Evolutionary conservation across 306 rosid species (phyloP).

Genomic region (Cicer bijugum): DNA sequence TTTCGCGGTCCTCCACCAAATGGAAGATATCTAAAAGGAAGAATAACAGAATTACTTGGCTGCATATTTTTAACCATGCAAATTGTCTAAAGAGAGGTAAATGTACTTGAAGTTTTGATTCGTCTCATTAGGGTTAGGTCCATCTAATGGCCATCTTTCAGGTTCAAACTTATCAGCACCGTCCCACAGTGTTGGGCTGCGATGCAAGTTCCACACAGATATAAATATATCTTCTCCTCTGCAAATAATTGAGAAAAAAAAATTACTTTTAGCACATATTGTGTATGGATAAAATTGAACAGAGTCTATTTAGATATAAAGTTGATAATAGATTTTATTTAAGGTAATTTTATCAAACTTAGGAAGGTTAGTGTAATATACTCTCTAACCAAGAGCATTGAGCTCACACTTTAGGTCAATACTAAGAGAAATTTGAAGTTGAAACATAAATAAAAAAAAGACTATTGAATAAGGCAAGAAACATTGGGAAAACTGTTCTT

Average conservation of each 20-base stretch:
- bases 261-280: not conserved
- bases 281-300: slow-evolving; percentile 27
- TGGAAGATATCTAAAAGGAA: slow-evolving; percentile 77
- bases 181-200: slow-evolving; percentile 81
- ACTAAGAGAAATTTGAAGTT: slow-evolving; percentile 10
- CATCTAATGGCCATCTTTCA: slow-evolving; percentile 95
- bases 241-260: slow-evolving; percentile 40
- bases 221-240: slow-evolving; percentile 96
- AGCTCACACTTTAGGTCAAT: slow-evolving; percentile 18
- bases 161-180: slow-evolving; percentile 84
- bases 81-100: slow-evolving; percentile 18
- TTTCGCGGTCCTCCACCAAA: slow-evolving; percentile 98
- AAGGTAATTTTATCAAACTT: slow-evolving; percentile 22
- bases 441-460: slow-evolving; percentile 4
- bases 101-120: slow-evolving; percentile 89
- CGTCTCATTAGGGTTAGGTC: slow-evolving; percentile 94
- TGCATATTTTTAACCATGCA: slow-evolving; percentile 16
- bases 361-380: slow-evolving; percentile 22
- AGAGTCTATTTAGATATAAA: not conserved
- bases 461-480: slow-evolving; percentile 12
- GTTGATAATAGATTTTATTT: slow-evolving; percentile 1
- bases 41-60: slow-evolving; percentile 21
- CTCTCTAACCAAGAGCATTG: slow-evolving; percentile 1
- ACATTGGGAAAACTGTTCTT: slow-evolving; percentile 21
- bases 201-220: slow-evolving; percentile 94